Evolutionary conservation across 1,284 basidiomycete species (phyloP), one percentile per base, ranked within the genome.

Genomic region (Fomitopsis betulina): DNA sequence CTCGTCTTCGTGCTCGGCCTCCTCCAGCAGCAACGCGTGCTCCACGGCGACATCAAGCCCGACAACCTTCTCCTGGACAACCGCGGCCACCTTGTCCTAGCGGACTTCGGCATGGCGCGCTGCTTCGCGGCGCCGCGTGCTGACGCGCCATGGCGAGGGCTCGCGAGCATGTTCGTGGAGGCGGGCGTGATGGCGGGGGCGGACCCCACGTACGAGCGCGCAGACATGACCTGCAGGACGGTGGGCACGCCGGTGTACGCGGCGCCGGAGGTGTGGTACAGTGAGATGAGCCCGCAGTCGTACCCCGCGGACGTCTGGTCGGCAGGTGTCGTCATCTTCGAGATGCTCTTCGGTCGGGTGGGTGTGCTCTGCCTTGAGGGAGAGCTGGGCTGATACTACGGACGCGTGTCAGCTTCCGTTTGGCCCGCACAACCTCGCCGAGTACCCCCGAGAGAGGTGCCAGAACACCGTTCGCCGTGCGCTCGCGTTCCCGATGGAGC

Each of bases 291-390:
- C 12, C 42, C 58, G 17, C 85, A 85, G 68, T 78, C 79, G 17
- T 80, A 78, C 50, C 76, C 79, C 1, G 79, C 82, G 45, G 67
- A 67, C 23, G 27, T 65, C 21, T 68, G 63, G 60, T 56, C 80
- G 12, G 69, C 84, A n/a, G 84, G 83, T 21, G 81, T 85, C 40
- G 74, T 87, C 58, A 67, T 87, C 74, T 82, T 81, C 63, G 80
- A 83, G 56, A 78, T 86, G 73, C 71, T 85, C 5, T 81, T 78
- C 59, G 83, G 82, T n/a, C 57, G 57, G 56, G 42, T 45, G 42
- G 27, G 42, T 45, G 27, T 30, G 27, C 27, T 30, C 27, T 30
- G 27, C 8, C 27, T 30, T 30, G 27, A 12, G 42, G 38, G 21
- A 19, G 23, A 4, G 6, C 9, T 2, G 9, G 42, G 23, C 42